Evolutionary conservation across 768 basidiomycete species (phyloP).

Genomic region (Rhizopogon vulgaris): DNA sequence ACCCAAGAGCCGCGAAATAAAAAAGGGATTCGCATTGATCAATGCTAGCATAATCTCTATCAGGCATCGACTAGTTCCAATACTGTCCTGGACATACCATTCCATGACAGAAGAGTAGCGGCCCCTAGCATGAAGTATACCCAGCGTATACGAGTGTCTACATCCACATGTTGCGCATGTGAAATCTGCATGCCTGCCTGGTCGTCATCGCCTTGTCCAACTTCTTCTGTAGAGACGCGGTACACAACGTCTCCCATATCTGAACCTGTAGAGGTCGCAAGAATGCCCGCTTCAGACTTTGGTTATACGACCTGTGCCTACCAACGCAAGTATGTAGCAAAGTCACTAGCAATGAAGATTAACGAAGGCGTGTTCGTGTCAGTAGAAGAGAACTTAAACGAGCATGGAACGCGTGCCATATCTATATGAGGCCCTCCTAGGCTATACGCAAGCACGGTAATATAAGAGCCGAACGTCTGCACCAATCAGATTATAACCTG

Average conservation of each 20-base stretch:
- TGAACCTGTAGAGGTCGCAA: neutral
- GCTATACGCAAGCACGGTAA: too few relatives aligned
- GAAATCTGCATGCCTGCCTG: neutral
- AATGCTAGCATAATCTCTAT: conserved; percentile 44
- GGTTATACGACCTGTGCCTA: neutral
- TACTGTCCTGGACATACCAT: conserved; percentile 47
- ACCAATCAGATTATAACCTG: too few relatives aligned
- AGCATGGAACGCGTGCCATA: too few relatives aligned
- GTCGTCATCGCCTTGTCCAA: neutral
- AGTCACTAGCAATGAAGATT: too few relatives aligned
- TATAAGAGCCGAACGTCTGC: too few relatives aligned
- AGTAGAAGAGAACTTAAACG: neutral
- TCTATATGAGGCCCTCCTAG: too few relatives aligned
- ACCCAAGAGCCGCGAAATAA: conserved; percentile 59
- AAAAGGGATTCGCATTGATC: conserved; percentile 82
- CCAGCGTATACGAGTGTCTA: conserved; percentile 48
- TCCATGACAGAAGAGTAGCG: conserved; percentile 83
- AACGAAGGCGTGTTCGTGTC: neutral
- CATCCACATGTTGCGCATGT: conserved; percentile 1
- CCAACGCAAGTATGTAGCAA: neutral
- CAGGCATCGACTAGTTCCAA: neutral
- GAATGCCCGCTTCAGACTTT: neutral
- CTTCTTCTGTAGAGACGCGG: neutral
- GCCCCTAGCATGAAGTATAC: conserved; percentile 72
- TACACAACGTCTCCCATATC: neutral